Base-by-base conservation (phyloP, 1,139 yeast species). In the Lodderomyces orthopsilosis region DNA sequence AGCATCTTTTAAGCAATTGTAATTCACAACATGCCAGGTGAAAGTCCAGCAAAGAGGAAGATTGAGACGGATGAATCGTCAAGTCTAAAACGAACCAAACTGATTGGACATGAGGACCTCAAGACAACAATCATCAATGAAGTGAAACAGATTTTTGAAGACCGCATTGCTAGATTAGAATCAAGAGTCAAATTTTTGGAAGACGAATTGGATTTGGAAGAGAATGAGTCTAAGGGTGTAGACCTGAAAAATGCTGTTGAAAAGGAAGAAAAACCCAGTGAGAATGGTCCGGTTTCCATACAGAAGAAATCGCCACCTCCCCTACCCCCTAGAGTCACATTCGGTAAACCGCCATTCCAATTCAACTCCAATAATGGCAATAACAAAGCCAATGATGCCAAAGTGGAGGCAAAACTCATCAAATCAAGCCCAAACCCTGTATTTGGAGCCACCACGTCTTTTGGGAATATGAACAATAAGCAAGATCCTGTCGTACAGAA, bases 381-480 rank as follows among this genome's bases (percentile, higher is more conserved):
- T 9, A 14, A 8, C 37, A 15, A 9, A 18, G 5, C 6, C 8
- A 30, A 28, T 28, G 27, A 33, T n/a, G 15, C 15, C 13, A 14
- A 40, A 36, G 30, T n/a, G 6, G 33, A 32, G 23, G 28, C 32
- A 13, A 21, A 21, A 18, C 35, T 36, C 23, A 18, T 35, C 34
- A 14, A 30, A 27, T 13, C 35, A 41, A 41, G 50, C 19, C 43
- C 52, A 10, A 60, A 57, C 43, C 72, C 71, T 2, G 70, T 65
- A 1, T 72, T 72, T 57, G 77, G 77, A 4, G 62, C 80, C 6
- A 63, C 77, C n/a, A 70, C 77, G 2, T 57, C 81, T 1, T 83
- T 84, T 63, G 84, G 84, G n/a, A 79, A 73, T 27, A 38, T 41
- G 41, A 40, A 34, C 6, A 41, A 42, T 26, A 19, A 35, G 15